Base-by-base conservation (phyloP, 148 eudicot genomes). In the Drosera capensis region DNA sequence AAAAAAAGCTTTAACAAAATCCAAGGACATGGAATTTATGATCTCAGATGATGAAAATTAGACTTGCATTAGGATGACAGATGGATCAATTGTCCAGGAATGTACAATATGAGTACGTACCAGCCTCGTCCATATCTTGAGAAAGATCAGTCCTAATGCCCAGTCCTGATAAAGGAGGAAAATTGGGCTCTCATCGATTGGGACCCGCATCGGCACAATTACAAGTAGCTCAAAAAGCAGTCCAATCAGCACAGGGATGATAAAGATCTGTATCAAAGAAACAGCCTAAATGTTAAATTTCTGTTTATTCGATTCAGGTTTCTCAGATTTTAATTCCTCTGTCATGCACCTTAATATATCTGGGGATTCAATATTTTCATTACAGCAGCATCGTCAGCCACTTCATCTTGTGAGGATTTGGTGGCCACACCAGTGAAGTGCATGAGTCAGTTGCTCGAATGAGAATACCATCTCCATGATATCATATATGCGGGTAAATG, bases 141-240 rank as follows among this genome's bases (percentile, higher is more conserved):
- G 63, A 54, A 90, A 85, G 53, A 84, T 73, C 0, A 90, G 80
- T 14, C 99, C 99, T 49, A 85, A 64, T 56, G 93, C 99, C 99
- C 99, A 90, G 56, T 90, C 99, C 58, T 90, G 99, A 71, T 84
- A 90, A 21, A 90, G 68, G 45, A 84, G 94, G 68, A 90, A 90
- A 42, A 90, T 95, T 26, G 99, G 99, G 68, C 99, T 90, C 68
- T 90, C 99, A 66, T 90, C 88, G 11, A 84, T 69, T 0, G 99
- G 88, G 37, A 90, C 95, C 49, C 99, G 75, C 99, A 90, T 84
- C 9, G 99, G 99, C 46, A 85, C 99, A 48, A 90, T 80, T 29
- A 90, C 94, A 54, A 90, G 56, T 25, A 90, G 93, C 74, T 90
- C 99, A 54, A 90, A 90, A n/a, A 90, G 83, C 62, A 90, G 74